Base-by-base conservation (phyloP, 2,329 filamentous ascomycete genomes). In the Curvularia hawaiiensis region DNA sequence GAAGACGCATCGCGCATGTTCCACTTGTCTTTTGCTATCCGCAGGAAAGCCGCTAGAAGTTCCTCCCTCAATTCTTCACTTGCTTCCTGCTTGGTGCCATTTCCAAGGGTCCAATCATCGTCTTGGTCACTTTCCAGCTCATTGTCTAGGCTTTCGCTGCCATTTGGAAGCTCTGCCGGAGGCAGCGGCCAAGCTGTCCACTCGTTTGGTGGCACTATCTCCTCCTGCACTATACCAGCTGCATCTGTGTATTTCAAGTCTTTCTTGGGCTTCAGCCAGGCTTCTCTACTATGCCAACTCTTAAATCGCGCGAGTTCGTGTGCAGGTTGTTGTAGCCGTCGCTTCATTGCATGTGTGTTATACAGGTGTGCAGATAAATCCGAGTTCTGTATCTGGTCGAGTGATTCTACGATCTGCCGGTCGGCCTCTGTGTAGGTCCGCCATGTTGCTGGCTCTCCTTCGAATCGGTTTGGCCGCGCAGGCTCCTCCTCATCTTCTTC, bases 131-230 rank as follows among this genome's bases (percentile, higher is more conserved):
- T 61, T 24, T 54, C 54, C 6, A 54, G 5, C 52, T 30, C 8
- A 39, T 24, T 39, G 59, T 35, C 62, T 54, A 39, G 75, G 67
- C 72, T 35, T 43, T 90, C 83, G 20, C 79, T 79, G 14, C 81
- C 79, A 16, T 79, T 77, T 1, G 90, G 90, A 8, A 95, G 86
- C 26, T 83, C 77, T 8, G 80, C 77, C 4, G 84, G 80, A 20
- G 82, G 81, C 69, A 96, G 74, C 4, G 94, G 94, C 94, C 94
- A 97, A 0, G 92, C 90, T 18, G 90, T 91, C 93, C 94, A 97
- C 4, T 72, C 63, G 57, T 83, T 85, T 0, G 84, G 67, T 1
- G 84, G 81, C 16, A 75, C 65, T 64, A 83, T 79, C 2, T 70
- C 62, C 56, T 64, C 66, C 31, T 75, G 69, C 4, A 62, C 61